phyloP scores from a whole-genome alignment of 2,329 filamentous ascomycete genomes.

The Aspergillus ochraceoroseus region DNA sequence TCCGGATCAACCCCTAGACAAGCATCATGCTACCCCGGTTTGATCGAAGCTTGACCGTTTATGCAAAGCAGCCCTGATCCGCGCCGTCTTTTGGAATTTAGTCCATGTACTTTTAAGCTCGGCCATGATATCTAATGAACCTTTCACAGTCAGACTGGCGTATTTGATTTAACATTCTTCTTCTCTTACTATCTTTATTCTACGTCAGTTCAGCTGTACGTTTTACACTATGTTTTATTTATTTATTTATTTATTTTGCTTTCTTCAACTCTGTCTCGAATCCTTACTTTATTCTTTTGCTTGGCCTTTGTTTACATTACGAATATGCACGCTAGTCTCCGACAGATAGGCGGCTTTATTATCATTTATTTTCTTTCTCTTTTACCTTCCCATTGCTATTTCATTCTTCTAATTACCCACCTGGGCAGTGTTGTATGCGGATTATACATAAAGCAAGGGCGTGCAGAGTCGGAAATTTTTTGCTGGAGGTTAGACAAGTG shows the following conservation, averaged over 20 bases:
- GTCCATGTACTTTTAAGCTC: conserved; percentile 21
- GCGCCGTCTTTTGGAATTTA: conserved; percentile 13
- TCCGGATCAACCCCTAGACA: neutral
- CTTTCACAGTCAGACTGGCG: conserved; percentile 20
- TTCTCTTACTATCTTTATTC: neutral
- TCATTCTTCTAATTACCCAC: neutral
- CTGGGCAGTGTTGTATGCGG: too few relatives aligned
- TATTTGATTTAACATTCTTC: conserved; percentile 9
- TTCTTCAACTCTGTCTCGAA: neutral
- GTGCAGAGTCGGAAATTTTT: too few relatives aligned
- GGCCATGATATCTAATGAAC: conserved; percentile 28
- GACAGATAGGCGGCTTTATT: conserved; percentile 5
- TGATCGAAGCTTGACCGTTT: neutral
- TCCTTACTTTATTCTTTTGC: neutral
- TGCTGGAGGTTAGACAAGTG: too few relatives aligned
- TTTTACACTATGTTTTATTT: conserved; percentile 15
- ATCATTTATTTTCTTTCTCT: conserved; percentile 4
- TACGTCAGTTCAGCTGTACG: too few relatives aligned
- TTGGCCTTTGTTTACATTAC: conserved; percentile 10
- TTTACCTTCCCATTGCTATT: conserved; percentile 3
- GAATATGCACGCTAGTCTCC: conserved; percentile 11
- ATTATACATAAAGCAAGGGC: too few relatives aligned
- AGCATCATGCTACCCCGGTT: neutral
- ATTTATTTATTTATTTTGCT: neutral
- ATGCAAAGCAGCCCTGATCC: conserved; percentile 2